Evolutionary conservation across 345 rosid genomes (phyloP).

Genomic region (Brassica cretica): DNA sequence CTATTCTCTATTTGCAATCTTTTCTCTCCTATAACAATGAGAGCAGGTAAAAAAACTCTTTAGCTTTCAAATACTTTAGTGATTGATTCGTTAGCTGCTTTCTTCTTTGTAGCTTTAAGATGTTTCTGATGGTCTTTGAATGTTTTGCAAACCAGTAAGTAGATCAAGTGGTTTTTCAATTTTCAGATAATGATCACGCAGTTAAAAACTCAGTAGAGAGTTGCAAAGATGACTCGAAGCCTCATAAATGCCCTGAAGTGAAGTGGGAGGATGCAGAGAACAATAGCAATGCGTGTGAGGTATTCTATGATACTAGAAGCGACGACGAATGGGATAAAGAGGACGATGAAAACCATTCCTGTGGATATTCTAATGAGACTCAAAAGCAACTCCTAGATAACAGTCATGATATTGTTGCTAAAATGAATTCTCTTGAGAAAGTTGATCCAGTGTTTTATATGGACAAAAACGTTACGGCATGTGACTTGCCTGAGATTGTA

Average conservation of each 20-base stretch:
- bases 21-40: slow-evolving; percentile 42
- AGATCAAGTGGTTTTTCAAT: too few species aligned
- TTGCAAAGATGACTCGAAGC: too few species aligned
- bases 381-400: neutral
- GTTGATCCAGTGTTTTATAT: slow-evolving; percentile 47
- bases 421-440: slow-evolving; percentile 34
- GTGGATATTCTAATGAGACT: neutral
- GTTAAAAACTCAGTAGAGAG: too few species aligned
- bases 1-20: slow-evolving; percentile 22
- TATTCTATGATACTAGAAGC: slow-evolving; percentile 37
- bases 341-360: slow-evolving; percentile 3
- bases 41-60: slow-evolving; percentile 48
- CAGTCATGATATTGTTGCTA: slow-evolving; percentile 10
- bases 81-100: neutral
- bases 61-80: neutral
- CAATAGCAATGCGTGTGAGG: slow-evolving; percentile 9
- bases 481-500: slow-evolving; percentile 59
- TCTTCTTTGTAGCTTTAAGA: too few species aligned
- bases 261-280: too few species aligned
- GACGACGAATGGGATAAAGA: slow-evolving; percentile 31
- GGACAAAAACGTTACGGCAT: slow-evolving; percentile 58
- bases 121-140: too few species aligned
- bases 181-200: too few species aligned
- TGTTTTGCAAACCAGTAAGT: too few species aligned
- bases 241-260: too few species aligned